Evolutionary conservation across 306 rosid genomes (phyloP).

Genomic region (Mucuna pruriens): DNA sequence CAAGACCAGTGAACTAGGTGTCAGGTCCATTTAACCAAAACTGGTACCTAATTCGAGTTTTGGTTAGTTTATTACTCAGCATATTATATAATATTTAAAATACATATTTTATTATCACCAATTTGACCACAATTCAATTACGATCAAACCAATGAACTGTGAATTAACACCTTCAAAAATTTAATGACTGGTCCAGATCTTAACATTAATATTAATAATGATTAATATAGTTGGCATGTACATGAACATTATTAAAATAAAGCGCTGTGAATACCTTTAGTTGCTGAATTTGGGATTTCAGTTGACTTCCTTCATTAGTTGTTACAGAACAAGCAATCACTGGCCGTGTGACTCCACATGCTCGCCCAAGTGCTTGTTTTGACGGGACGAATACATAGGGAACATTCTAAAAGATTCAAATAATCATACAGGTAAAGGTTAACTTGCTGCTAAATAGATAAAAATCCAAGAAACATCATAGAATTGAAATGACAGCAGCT

Average conservation of each 20-base stretch:
- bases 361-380: constrained; percentile 95
- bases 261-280: constrained; percentile 64
- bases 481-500: constrained; percentile 1
- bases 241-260: background rate
- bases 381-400: constrained; percentile 91
- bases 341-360: constrained; percentile 95
- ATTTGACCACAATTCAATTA: background rate
- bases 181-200: background rate
- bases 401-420: constrained; percentile 66
- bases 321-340: constrained; percentile 95
- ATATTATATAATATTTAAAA: background rate
- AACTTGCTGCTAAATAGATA: background rate
- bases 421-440: constrained; percentile 2
- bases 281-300: constrained; percentile 87
- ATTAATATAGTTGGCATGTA: background rate
- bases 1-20: background rate
- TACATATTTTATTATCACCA: background rate
- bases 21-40: background rate
- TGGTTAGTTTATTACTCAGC: too few species aligned
- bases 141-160: background rate
- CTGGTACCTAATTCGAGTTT: background rate
- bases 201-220: background rate
- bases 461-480: background rate
- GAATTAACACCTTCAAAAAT: background rate
- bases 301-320: constrained; percentile 88